A percentile compares a stretch with the other conserved stretches of the same genome.
Conservation (phyloP, 495 filamentous ascomycete species). For the Aspergillus haitiensis region DNA sequence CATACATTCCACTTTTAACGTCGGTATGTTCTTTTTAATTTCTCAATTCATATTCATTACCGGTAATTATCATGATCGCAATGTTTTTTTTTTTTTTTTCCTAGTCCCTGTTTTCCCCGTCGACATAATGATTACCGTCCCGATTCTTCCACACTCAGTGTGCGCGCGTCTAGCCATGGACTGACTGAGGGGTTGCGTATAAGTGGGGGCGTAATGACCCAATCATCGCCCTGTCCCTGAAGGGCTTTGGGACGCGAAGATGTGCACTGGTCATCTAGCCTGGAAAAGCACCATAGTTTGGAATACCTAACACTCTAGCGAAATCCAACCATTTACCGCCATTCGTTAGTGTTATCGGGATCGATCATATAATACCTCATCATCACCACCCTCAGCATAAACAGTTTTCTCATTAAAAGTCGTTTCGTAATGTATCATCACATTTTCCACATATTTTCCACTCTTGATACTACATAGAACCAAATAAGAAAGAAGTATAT, state of each 20-base stretch:
- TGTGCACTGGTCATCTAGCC: conserved; percentile 30
- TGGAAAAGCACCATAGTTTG: conserved; percentile 17
- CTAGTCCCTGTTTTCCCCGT: too few species aligned
- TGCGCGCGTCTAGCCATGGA: conserved; percentile 16
- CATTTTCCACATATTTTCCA: too few species aligned
- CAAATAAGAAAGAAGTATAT: conserved; percentile 6
- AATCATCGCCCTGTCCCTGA: conserved; percentile 29
- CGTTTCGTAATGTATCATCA: too few species aligned
- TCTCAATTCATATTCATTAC: too few species aligned
- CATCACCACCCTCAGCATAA: background rate
- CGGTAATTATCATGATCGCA: background rate
- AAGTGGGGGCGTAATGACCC: conserved; percentile 21
- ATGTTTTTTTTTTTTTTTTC: background rate
- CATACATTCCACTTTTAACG: background rate
- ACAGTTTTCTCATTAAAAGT: background rate
- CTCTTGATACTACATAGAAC: background rate
- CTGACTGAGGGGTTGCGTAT: conserved; percentile 27
- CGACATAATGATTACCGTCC: background rate
- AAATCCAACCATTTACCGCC: conserved; percentile 8
- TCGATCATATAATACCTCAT: background rate
- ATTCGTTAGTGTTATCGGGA: conserved; percentile 9
- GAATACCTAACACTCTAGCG: conserved; percentile 21
- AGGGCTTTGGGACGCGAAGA: conserved; percentile 24
- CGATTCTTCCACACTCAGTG: conserved; percentile 1
- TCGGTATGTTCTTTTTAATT: background rate